Evolutionary conservation across 2,329 filamentous ascomycete species (phyloP).

Genomic region (Xylariales sp.): DNA sequence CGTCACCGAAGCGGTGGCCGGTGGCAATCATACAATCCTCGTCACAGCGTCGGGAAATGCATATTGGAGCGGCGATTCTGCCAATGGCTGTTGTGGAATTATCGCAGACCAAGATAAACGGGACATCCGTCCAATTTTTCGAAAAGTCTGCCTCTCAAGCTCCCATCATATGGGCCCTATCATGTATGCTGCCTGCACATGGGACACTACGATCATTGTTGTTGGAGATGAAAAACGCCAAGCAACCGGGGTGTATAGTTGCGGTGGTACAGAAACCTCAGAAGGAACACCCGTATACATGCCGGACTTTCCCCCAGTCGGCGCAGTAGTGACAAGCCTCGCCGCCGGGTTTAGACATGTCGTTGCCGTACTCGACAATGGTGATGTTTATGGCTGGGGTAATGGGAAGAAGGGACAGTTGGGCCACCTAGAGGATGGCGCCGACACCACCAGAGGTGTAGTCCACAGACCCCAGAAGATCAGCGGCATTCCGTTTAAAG

Average conservation of each 20-base stretch:
- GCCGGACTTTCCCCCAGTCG: constrained; percentile 71
- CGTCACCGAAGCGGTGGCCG: constrained; percentile 63
- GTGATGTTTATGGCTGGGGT: constrained; percentile 89
- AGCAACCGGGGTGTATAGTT: constrained; percentile 66
- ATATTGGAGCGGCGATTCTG: constrained; percentile 72
- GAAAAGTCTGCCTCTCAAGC: constrained; percentile 52
- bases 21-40: constrained; percentile 89
- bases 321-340: constrained; percentile 70
- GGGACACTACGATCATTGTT: constrained; percentile 78
- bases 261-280: constrained; percentile 69
- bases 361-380: constrained; percentile 77
- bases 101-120: constrained; percentile 44
- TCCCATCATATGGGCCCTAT: constrained; percentile 46
- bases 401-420: constrained; percentile 87
- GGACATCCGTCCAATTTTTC: constrained; percentile 54
- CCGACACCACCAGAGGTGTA: constrained; percentile 52
- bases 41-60: constrained; percentile 69
- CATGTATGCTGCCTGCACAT: constrained; percentile 75
- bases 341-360: constrained; percentile 82
- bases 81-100: constrained; percentile 66
- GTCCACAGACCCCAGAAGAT: constrained; percentile 72
- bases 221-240: constrained; percentile 57
- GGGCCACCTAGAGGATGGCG: constrained; percentile 58
- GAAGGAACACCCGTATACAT: constrained; percentile 55
- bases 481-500: constrained; percentile 68